These are phyloP conservation scores for Mrakia gelida DNA, from an alignment of 768 basidiomycete genomes.

Conservation along the genomic window DNA sequence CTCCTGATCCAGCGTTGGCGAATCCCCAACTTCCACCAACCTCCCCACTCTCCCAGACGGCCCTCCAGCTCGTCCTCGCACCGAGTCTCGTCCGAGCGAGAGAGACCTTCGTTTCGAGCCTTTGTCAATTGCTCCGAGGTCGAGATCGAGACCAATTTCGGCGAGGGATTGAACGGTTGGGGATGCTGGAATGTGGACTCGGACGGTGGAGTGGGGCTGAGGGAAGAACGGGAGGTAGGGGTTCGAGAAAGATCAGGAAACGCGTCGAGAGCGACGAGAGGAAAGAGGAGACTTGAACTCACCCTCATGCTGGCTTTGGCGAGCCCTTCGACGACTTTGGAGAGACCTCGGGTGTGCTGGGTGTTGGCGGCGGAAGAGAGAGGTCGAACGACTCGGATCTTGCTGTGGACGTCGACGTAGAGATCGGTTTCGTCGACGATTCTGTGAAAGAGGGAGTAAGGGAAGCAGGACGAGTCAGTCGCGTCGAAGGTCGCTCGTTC, in stretches of 20 bases:
- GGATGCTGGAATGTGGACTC: not conserved
- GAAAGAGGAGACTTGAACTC: not conserved
- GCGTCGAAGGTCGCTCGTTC: not conserved
- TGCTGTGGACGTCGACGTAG: constrained; percentile 17
- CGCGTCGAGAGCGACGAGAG: not conserved
- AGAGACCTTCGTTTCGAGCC: not conserved
- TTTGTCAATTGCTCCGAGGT: not conserved
- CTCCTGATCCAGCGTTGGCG: not conserved
- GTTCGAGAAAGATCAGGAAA: not conserved
- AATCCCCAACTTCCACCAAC: not conserved
- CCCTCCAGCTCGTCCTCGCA: not conserved
- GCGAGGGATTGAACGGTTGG: not conserved
- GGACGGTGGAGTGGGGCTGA: not conserved
- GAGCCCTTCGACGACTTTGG: constrained; percentile 10
- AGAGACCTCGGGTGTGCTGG: not conserved
- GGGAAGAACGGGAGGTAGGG: not conserved
- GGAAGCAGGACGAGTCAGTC: not conserved
- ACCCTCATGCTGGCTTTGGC: not conserved
- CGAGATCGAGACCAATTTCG: not conserved
- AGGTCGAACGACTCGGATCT: constrained; percentile 18
- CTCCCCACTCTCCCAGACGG: not conserved
- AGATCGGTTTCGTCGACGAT: constrained; percentile 24
- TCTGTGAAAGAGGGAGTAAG: not conserved
- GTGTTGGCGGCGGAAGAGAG: not conserved
- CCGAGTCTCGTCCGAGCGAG: not conserved